Conservation (phyloP, 2,329 filamentous ascomycete species). For the Penicillium sp. region DNA sequence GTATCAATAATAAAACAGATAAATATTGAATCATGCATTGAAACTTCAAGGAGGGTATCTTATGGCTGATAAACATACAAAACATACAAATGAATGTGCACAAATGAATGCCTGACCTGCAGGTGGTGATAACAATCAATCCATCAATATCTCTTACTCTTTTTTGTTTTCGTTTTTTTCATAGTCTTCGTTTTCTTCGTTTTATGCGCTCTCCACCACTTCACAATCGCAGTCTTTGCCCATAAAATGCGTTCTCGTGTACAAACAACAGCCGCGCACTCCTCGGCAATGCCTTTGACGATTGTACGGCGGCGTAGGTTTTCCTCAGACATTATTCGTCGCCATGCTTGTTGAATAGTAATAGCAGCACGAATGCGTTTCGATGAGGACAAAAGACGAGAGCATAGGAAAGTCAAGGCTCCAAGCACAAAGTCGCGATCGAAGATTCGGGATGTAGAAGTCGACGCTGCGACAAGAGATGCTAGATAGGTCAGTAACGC, state of each 20-base stretch:
- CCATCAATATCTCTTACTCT: not conserved
- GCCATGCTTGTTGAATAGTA: constrained; percentile 52
- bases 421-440: constrained; percentile 54
- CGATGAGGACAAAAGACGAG: constrained; percentile 52
- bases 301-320: constrained; percentile 19
- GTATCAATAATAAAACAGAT: no score
- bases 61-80: not conserved
- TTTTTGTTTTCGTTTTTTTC: not conserved
- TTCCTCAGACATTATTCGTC: constrained; percentile 25
- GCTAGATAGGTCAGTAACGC: constrained; percentile 32
- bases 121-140: not conserved
- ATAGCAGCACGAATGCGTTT: constrained; percentile 49
- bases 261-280: constrained; percentile 47
- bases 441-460: constrained; percentile 42
- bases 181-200: constrained; percentile 14
- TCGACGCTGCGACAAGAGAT: constrained; percentile 37
- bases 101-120: not conserved
- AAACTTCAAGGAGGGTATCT: not conserved
- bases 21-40: no score
- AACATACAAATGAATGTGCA: not conserved
- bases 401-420: constrained; percentile 57
- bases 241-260: constrained; percentile 40
- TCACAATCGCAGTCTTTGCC: constrained; percentile 31
- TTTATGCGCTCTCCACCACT: constrained; percentile 31
- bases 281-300: constrained; percentile 24